Conservation (phyloP, 2,329 filamentous ascomycete species). For the Clarireedia homoeocarpa region DNA sequence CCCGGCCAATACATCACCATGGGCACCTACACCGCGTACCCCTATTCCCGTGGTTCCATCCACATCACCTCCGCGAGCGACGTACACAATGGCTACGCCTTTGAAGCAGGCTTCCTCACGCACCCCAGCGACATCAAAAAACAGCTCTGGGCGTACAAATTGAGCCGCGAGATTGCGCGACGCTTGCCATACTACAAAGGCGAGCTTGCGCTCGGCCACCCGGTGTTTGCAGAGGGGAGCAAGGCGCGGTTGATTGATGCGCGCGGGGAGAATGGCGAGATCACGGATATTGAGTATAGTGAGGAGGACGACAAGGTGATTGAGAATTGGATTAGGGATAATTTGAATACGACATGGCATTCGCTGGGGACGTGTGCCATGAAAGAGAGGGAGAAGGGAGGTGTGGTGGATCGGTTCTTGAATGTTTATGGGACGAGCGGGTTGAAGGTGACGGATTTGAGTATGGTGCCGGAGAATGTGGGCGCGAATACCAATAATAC, state of each 20-base stretch:
- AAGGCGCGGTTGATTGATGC: conserved; percentile 29
- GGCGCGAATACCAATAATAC: conserved; percentile 40
- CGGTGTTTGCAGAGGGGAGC: conserved; percentile 36
- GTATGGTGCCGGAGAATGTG: conserved; percentile 31
- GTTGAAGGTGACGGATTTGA: conserved; percentile 38
- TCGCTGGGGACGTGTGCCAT: conserved; percentile 35
- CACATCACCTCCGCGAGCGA: conserved; percentile 44
- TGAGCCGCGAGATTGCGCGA: conserved; percentile 51
- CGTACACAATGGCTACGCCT: conserved; percentile 40
- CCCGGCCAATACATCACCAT: conserved; percentile 44
- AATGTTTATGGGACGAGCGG: conserved; percentile 34
- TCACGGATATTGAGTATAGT: conserved; percentile 33
- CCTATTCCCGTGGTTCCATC: conserved; percentile 52
- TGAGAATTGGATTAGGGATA: conserved; percentile 35
- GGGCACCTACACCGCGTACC: conserved; percentile 49
- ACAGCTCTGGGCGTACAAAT: conserved; percentile 57
- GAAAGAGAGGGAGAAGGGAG: conserved; percentile 29
- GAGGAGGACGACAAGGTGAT: conserved; percentile 31
- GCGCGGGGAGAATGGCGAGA: conserved; percentile 21
- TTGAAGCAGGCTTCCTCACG: conserved; percentile 49
- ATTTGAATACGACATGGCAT: conserved; percentile 35
- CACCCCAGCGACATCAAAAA: conserved; percentile 50
- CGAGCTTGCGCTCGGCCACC: conserved; percentile 36
- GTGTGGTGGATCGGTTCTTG: conserved; percentile 33
- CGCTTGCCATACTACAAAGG: conserved; percentile 45